Evolutionary conservation across 495 filamentous ascomycete species (phyloP).

Genomic region (Lasiosphaeriaceae sp.): DNA sequence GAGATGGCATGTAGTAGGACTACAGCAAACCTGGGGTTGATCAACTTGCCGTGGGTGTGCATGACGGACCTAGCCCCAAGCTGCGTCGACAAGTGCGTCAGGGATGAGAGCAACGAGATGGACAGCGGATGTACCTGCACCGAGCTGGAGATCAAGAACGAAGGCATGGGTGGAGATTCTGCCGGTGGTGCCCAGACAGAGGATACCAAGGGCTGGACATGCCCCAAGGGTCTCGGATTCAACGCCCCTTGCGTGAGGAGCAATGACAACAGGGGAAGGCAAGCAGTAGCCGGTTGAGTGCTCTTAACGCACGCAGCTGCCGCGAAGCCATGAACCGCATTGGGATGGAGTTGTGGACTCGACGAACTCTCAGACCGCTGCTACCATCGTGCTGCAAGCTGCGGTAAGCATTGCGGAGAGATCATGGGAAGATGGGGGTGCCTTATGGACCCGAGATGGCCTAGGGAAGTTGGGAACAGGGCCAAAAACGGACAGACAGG

Average conservation of each 20-base stretch:
- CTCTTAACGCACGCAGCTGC: background rate
- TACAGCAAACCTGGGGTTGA: constrained; percentile 12
- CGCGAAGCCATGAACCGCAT: constrained; percentile 3
- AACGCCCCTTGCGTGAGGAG: constrained; percentile 11
- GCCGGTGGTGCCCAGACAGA: constrained; percentile 13
- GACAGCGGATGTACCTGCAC: constrained; percentile 10
- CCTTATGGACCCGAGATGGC: constrained; percentile 19
- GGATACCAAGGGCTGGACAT: constrained; percentile 18
- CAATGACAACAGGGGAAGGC: constrained; percentile 2
- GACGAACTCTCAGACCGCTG: constrained; percentile 1
- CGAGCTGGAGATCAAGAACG: constrained; percentile 11
- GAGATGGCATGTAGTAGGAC: constrained; percentile 29
- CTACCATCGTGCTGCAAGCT: background rate
- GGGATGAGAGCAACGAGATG: constrained; percentile 13
- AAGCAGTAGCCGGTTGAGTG: background rate
- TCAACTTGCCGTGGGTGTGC: constrained; percentile 20
- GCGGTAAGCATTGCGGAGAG: constrained; percentile 11
- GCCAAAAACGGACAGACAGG: background rate
- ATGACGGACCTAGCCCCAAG: constrained; percentile 22
- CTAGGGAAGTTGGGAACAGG: constrained; percentile 6
- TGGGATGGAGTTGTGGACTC: constrained; percentile 6
- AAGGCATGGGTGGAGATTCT: constrained; percentile 14
- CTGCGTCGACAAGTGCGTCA: constrained; percentile 16
- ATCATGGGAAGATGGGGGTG: constrained; percentile 1
- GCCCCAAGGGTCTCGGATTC: constrained; percentile 14